Evolutionary conservation across 2,329 filamentous ascomycete species (phyloP), one percentile per base, ranked within the genome.

Genomic region (Aspergillus jensenii): DNA sequence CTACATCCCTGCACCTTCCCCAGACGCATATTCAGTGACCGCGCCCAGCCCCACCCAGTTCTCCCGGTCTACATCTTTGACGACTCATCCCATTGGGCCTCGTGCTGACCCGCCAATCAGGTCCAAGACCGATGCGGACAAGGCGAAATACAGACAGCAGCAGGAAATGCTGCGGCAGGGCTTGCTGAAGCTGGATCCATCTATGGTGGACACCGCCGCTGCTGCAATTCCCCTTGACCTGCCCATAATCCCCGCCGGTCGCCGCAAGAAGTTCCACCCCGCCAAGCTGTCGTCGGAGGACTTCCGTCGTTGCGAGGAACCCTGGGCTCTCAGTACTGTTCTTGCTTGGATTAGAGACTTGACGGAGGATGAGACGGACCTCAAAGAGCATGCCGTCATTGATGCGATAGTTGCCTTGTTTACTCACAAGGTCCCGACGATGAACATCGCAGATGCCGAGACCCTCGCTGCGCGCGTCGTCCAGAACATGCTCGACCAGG

Each of bases 371-470:
- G 93, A 97, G 69, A 87, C 88, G 11, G 92, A 99, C 73, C 78
- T 99, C 47, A 92, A 90, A 71, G 86, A 90, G 69, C 90, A 91
- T 68, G 88, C 90, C 2, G 87, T 99, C 52, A 88, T 91, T 58
- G 93, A 98, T 65, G 93, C 91, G 2, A 82, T 99, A 43, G 87
- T 96, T 43, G 90, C 88, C 31, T 80, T 99, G 6, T 98, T 99
- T 73, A 96, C 91, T 2, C 85, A 90, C 76, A 98, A 97, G 74
- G 92, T 99, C 0, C 93, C 95, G 0, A 99, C 92, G 0, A 97
- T 99, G 91, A 98, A 99, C 67, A 93, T 95, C 43, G 93, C 93
- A 6, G 96, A 99, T 79, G 95, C 95, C 0, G 95, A 99, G 72
- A 89, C 88, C 1, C 81, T 99, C 52, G 91, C 90, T 61, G 84